Conservation (phyloP, 352 stramenopile species). For the Blastocystis sp. region DNA sequence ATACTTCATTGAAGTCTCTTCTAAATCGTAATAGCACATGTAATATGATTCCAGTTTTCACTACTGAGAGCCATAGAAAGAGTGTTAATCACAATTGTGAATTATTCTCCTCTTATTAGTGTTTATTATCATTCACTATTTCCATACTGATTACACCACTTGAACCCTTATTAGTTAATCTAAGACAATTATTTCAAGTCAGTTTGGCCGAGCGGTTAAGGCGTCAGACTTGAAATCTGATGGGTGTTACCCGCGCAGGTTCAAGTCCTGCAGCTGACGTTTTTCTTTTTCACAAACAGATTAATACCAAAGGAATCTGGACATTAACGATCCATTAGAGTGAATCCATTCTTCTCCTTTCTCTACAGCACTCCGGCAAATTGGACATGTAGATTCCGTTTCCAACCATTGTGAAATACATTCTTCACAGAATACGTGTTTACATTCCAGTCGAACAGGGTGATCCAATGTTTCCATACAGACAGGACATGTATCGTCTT, state of each 20-base stretch:
- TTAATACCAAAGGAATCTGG: background rate
- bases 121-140: too few species aligned
- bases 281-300: background rate
- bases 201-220: slow-evolving; percentile 59
- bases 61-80: too few species aligned
- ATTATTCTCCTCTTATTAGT: too few species aligned
- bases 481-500: background rate
- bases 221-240: slow-evolving; percentile 61
- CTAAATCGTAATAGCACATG: too few species aligned
- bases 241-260: too few species aligned
- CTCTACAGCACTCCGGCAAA: background rate
- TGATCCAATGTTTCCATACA: background rate
- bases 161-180: background rate
- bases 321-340: background rate
- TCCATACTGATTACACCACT: background rate
- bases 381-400: slow-evolving; percentile 13
- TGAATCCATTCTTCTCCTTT: background rate
- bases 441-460: background rate
- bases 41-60: too few species aligned
- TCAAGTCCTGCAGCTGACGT: slow-evolving; percentile 54
- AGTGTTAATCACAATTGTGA: too few species aligned
- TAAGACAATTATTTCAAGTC: background rate
- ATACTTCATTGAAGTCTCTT: too few species aligned
- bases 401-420: slow-evolving; percentile 47
- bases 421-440: slow-evolving; percentile 17